Evolutionary conservation across 257 asterid species (phyloP).

Genomic region (Linaria vulgaris): DNA sequence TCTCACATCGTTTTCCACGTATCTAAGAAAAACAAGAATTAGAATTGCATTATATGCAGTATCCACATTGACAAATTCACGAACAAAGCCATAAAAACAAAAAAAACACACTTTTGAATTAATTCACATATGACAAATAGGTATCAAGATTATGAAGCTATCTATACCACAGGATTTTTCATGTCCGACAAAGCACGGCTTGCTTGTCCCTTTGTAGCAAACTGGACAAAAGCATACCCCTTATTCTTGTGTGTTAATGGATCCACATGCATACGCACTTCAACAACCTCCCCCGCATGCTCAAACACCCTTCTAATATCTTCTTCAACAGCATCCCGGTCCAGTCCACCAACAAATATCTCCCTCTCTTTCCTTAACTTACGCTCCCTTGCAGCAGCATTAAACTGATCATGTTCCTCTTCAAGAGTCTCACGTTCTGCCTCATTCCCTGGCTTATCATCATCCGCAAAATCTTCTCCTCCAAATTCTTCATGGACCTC

Average conservation of each 20-base stretch:
- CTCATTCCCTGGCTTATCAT: constrained; percentile 36
- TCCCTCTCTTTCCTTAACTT: constrained; percentile 59
- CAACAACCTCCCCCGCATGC: constrained; percentile 60
- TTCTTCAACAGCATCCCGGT: constrained; percentile 54
- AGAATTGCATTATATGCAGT: constrained; percentile 14
- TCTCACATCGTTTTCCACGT: constrained; percentile 65
- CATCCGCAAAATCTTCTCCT: constrained; percentile 40
- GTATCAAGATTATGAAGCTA: constrained; percentile 9
- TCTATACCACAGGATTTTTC: constrained; percentile 66
- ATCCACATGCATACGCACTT: constrained; percentile 54
- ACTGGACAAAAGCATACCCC: constrained; percentile 67
- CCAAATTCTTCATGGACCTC: constrained; percentile 43
- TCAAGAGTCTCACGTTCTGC: constrained; percentile 43
- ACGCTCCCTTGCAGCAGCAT: constrained; percentile 54
- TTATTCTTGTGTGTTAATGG: constrained; percentile 55
- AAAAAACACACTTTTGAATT: not conserved
- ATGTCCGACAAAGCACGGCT: constrained; percentile 55
- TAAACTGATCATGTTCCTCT: constrained; percentile 49
- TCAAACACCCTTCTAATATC: constrained; percentile 55
- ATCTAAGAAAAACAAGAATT: constrained; percentile 38
- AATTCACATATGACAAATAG: not conserved
- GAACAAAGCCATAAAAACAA: constrained; percentile 3
- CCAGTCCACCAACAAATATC: constrained; percentile 70
- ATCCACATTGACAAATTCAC: not conserved
- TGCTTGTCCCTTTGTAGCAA: constrained; percentile 61